A percentile compares a stretch with the other conserved stretches of the same genome.
phyloP scores from a whole-genome alignment of 257 asterid species.

The Ilex asprella region DNA sequence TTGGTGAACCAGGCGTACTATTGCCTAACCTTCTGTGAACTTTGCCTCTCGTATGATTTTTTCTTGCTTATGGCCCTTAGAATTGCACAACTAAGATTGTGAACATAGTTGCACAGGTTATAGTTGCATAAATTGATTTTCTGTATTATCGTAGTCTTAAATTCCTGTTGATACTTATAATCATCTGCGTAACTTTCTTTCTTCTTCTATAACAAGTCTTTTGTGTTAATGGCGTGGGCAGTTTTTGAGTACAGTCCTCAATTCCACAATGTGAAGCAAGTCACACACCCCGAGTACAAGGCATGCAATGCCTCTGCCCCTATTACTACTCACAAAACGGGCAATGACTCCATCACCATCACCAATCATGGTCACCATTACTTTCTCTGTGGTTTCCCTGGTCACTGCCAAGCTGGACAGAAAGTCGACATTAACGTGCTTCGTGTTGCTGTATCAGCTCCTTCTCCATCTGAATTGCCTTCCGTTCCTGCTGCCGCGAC shows the following conservation, averaged over 20 bases:
- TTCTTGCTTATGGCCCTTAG: background rate
- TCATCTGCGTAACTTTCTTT: no score
- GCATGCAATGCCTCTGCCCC: conserved; percentile 71
- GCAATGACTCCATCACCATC: conserved; percentile 71
- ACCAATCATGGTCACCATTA: conserved; percentile 60
- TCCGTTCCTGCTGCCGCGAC: conserved; percentile 23
- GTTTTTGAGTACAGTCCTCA: conserved; percentile 72
- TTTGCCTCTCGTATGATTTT: background rate
- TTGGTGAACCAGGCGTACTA: background rate
- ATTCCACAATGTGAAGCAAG: conserved; percentile 86
- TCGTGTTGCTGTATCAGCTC: conserved; percentile 25
- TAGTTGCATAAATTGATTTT: no score
- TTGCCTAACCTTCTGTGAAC: background rate
- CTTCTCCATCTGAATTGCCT: conserved; percentile 34
- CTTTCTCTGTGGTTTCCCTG: conserved; percentile 75
- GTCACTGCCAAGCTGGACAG: conserved; percentile 83
- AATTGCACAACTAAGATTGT: no score
- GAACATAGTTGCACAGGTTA: no score
- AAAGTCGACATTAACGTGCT: conserved; percentile 68
- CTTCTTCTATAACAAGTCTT: no score
- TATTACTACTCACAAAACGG: conserved; percentile 63
- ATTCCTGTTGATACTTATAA: no score
- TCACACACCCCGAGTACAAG: conserved; percentile 46
- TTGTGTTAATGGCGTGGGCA: conserved; percentile 6
- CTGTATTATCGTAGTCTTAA: no score